Conservation (phyloP, 2,329 filamentous ascomycete genomes). For the Cladosporium halotolerans region DNA sequence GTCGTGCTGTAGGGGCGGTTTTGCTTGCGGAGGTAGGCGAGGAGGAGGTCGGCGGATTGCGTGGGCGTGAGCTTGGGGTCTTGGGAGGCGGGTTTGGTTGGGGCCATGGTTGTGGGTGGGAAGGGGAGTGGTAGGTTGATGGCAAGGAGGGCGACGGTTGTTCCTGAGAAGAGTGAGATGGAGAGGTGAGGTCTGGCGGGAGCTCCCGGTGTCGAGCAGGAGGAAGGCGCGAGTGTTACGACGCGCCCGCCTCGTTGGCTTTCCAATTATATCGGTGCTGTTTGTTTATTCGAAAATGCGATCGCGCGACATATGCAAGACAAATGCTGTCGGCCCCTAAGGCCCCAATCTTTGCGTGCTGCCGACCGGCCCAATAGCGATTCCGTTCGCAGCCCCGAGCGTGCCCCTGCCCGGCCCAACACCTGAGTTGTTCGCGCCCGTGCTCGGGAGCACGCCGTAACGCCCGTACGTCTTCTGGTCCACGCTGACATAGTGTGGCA, state of each 20-base stretch:
- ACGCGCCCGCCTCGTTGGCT: neutral
- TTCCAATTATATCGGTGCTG: neutral
- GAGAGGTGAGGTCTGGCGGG: neutral
- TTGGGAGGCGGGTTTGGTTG: conserved; percentile 27
- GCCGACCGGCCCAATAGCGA: conserved; percentile 56
- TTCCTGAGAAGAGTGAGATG: neutral
- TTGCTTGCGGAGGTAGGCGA: conserved; percentile 27
- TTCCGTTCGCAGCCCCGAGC: conserved; percentile 27
- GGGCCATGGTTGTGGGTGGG: conserved; percentile 21
- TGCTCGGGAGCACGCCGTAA: conserved; percentile 73
- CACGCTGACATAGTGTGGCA: conserved; percentile 89
- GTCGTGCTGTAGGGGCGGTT: conserved; percentile 31
- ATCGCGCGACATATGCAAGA: neutral
- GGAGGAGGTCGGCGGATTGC: conserved; percentile 24
- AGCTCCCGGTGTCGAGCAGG: neutral
- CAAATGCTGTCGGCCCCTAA: conserved; percentile 32
- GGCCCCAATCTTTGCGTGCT: conserved; percentile 63
- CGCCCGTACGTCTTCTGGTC: conserved; percentile 94
- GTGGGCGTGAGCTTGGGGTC: conserved; percentile 26
- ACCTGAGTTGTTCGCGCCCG: conserved; percentile 14
- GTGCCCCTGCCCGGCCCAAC: conserved; percentile 25
- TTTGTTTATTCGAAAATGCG: neutral
- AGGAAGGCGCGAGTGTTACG: conserved; percentile 3
- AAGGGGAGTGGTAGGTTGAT: neutral
- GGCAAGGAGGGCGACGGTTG: neutral